These are phyloP conservation scores for Grammothele lineata DNA, from an alignment of 768 basidiomycete species.

Conservation along the genomic window DNA sequence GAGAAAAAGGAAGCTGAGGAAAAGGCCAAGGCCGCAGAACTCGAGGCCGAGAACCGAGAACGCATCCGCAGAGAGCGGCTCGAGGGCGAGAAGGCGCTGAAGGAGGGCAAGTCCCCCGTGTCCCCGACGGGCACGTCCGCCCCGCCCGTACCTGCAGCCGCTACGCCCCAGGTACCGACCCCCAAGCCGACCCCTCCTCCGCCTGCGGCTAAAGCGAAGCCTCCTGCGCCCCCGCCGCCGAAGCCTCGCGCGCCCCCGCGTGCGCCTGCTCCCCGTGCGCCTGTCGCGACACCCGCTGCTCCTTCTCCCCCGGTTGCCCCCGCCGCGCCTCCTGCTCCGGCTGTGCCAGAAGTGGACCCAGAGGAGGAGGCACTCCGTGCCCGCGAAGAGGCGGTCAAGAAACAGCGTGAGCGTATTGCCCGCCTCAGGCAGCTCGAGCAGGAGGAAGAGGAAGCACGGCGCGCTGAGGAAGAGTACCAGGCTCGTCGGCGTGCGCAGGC, in stretches of 20 bases:
- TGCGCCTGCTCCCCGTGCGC: constrained; percentile 27
- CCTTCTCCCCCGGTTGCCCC: constrained; percentile 34
- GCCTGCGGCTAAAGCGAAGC: constrained; percentile 26
- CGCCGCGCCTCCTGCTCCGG: constrained; percentile 33
- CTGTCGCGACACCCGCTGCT: constrained; percentile 21
- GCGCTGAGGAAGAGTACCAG: constrained; percentile 39
- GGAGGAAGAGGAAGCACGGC: constrained; percentile 54
- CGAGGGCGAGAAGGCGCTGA: constrained; percentile 66
- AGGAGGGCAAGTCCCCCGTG: constrained; percentile 40
- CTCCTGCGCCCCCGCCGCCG: constrained; percentile 37
- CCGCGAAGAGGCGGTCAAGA: constrained; percentile 67
- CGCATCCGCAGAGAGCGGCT: constrained; percentile 65
- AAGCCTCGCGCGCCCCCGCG: constrained; percentile 32
- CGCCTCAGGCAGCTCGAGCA: constrained; percentile 68
- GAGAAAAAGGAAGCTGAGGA: constrained; percentile 93
- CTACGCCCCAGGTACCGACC: constrained; percentile 29
- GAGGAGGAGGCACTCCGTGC: constrained; percentile 71
- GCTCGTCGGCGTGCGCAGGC: constrained; percentile 24
- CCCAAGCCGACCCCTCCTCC: constrained; percentile 43
- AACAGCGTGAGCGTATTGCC: constrained; percentile 60
- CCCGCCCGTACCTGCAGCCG: constrained; percentile 27
- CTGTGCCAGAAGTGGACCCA: constrained; percentile 55
- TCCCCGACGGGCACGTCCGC: constrained; percentile 28
- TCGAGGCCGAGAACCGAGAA: constrained; percentile 78
- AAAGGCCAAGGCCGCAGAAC: constrained; percentile 73